phyloP scores from a whole-genome alignment of 2,329 filamentous ascomycete genomes.

The Aspergillus phoenicis region DNA sequence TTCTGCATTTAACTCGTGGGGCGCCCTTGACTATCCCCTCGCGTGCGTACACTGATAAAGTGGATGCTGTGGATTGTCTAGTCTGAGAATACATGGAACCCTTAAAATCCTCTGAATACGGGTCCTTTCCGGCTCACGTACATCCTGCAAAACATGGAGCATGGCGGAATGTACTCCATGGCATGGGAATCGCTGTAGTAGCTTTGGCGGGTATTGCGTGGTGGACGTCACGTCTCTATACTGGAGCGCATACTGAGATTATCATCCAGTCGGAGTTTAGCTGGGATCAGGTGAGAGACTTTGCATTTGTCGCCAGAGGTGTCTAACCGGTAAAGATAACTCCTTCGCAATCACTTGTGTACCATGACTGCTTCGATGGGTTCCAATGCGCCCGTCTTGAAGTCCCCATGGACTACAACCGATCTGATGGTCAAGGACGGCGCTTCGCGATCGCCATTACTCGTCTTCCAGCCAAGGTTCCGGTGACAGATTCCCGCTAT shows the following conservation, averaged over 20 bases:
- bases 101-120: not conserved
- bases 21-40: not conserved
- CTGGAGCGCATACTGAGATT: not conserved
- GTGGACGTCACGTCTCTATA: not conserved
- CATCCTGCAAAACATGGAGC: not conserved
- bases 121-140: not conserved
- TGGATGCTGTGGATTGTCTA: not conserved
- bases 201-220: constrained; percentile 5
- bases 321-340: constrained; percentile 21
- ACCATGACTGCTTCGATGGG: constrained; percentile 47
- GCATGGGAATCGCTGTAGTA: constrained; percentile 10
- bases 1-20: constrained; percentile 1
- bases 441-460: constrained; percentile 49
- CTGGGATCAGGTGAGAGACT: constrained; percentile 19
- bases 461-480: constrained; percentile 49
- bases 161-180: not conserved
- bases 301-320: not conserved
- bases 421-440: constrained; percentile 34
- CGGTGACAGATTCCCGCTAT: constrained; percentile 46
- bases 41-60: not conserved
- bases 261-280: constrained; percentile 4
- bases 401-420: constrained; percentile 53
- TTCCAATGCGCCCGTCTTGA: constrained; percentile 54
- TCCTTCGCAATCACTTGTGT: constrained; percentile 36
- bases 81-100: not conserved